Conservation (phyloP, 164 flowering plant species). For the Berberis thunbergii region DNA sequence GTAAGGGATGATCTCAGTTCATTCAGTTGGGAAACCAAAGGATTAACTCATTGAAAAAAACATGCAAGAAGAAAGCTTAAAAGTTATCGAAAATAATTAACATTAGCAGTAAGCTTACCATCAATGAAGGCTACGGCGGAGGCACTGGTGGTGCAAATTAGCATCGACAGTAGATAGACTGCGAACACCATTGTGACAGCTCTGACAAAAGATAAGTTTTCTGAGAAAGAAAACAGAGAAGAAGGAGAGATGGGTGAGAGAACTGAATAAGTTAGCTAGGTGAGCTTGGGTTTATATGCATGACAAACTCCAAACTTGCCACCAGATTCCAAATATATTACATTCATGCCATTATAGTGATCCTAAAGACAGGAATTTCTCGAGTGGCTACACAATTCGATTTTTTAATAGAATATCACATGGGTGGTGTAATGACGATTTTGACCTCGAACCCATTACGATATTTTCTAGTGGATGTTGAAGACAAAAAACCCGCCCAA, state of each 20-base stretch:
- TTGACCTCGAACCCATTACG: conserved; percentile 2
- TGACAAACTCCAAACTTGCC: background rate
- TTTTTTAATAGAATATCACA: background rate
- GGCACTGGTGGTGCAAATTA: conserved; percentile 26
- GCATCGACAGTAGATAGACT: conserved; percentile 19
- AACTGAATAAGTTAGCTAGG: conserved; percentile 2
- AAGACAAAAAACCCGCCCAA: conserved; percentile 4
- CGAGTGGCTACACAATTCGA: background rate
- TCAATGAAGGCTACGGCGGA: conserved; percentile 23
- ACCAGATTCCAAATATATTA: conserved; percentile 6
- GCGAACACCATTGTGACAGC: conserved; percentile 11
- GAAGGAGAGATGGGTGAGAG: conserved; percentile 4
- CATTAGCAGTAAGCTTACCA: conserved; percentile 23
- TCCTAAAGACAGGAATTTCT: conserved; percentile 4
- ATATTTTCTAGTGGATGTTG: conserved; percentile 1
- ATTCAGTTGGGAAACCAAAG: too few relatives aligned
- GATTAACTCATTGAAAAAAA: too few relatives aligned
- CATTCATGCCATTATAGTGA: conserved; percentile 9
- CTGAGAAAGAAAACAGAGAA: conserved; percentile 4
- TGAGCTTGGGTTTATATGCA: conserved; percentile 13
- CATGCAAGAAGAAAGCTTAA: too few relatives aligned
- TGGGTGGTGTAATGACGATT: background rate
- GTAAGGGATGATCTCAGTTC: too few relatives aligned
- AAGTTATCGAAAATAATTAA: too few relatives aligned
- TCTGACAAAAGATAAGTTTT: too few relatives aligned